These are phyloP conservation scores for Dictyostelium citrinum DNA, from an alignment of 78 protist genomes.

Conservation along the genomic window DNA sequence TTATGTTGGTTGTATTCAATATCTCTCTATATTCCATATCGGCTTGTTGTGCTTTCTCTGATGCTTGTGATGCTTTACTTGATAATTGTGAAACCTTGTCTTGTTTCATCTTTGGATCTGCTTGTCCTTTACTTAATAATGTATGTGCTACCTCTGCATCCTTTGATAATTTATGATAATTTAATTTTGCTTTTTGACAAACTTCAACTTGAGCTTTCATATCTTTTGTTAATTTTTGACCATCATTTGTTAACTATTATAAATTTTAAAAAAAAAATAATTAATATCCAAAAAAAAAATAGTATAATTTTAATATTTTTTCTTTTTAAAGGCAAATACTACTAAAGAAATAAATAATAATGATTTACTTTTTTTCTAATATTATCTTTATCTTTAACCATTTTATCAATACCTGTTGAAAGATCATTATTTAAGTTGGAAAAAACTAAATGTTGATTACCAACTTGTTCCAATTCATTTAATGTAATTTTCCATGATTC, in stretches of 20 bases:
- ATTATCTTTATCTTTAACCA: conserved; percentile 56
- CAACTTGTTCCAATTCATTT: conserved; percentile 16
- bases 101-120: conserved; percentile 76
- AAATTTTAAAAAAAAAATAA: too few species aligned
- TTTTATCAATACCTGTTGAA: conserved; percentile 40
- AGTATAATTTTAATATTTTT: not conserved
- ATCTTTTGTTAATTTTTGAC: conserved; percentile 65
- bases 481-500: conserved; percentile 44
- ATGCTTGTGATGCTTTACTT: conserved; percentile 52
- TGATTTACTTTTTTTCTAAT: conserved; percentile 48
- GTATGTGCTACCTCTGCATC: conserved; percentile 76
- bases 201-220: conserved; percentile 61
- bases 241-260: conserved; percentile 64
- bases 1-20: conserved; percentile 37
- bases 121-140: conserved; percentile 62
- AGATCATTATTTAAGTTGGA: conserved; percentile 46
- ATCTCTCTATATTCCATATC: conserved; percentile 65
- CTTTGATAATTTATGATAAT: conserved; percentile 73
- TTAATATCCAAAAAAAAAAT: not conserved
- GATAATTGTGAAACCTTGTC: conserved; percentile 58
- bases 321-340: too few species aligned
- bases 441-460: conserved; percentile 32
- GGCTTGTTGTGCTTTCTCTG: conserved; percentile 71
- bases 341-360: not conserved
- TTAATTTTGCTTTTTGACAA: conserved; percentile 69